Conservation (phyloP, 306 rosid genomes). For the Citrullus amarus region DNA sequence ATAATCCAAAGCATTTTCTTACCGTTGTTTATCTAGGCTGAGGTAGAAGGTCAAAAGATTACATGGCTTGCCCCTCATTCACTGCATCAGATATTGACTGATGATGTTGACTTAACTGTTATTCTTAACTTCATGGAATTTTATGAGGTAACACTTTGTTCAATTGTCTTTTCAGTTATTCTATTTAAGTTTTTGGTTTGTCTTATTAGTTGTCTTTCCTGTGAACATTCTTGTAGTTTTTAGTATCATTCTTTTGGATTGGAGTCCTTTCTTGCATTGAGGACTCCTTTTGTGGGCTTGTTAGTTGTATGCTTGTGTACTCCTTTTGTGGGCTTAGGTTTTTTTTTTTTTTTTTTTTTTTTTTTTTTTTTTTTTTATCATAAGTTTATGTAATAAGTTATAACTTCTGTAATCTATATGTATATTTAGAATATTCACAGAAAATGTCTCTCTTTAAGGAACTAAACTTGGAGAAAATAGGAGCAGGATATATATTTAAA, state of each 20-base stretch:
- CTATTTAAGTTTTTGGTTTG: not conserved
- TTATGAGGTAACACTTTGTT: constrained; percentile 44
- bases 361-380: no score
- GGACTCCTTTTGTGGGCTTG: not conserved
- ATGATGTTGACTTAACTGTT: constrained; percentile 59
- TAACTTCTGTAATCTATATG: not conserved
- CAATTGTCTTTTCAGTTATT: not conserved
- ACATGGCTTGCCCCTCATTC: constrained; percentile 95
- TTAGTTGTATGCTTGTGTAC: not conserved
- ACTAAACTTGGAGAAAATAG: not conserved
- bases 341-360: no score
- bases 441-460: not conserved
- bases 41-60: constrained; percentile 61
- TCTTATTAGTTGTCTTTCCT: not conserved
- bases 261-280: not conserved
- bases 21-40: constrained; percentile 40
- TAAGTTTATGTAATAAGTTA: not conserved
- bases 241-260: no score
- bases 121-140: constrained; percentile 70
- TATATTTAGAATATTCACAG: not conserved
- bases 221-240: not conserved
- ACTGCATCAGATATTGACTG: constrained; percentile 74
- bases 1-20: not conserved
- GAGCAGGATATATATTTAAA: not conserved
- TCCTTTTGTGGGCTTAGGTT: no score